These are phyloP conservation scores for Trametes versicolor DNA, from an alignment of 1,284 basidiomycete species.

Conservation along the genomic window DNA sequence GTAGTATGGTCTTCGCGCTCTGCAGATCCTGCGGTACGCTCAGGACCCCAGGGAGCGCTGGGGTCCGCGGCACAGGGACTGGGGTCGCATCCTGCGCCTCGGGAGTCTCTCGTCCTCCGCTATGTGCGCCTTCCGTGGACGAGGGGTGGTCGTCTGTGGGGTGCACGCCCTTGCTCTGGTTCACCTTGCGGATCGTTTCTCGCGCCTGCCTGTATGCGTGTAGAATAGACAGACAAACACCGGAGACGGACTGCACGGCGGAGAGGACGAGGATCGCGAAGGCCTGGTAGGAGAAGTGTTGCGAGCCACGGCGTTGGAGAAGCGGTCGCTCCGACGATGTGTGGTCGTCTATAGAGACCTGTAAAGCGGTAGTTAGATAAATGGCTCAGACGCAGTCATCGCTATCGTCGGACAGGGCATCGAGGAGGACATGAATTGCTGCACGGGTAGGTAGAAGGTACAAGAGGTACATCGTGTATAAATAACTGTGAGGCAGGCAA, in stretches of 20 bases:
- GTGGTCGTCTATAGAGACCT: constrained; percentile 2
- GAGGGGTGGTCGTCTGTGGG: constrained; percentile 20
- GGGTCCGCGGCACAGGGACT: neutral
- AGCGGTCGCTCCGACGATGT: constrained; percentile 24
- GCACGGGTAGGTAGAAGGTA: neutral
- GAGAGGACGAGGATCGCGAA: constrained; percentile 76
- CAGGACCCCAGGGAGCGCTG: constrained; percentile 27
- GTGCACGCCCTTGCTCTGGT: constrained; percentile 49
- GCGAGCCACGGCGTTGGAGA: constrained; percentile 36
- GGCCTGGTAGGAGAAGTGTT: constrained; percentile 62
- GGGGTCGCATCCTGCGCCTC: constrained; percentile 15
- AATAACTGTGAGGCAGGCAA: constrained; percentile 14
- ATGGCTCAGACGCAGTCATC: neutral
- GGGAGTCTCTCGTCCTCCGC: constrained; percentile 5
- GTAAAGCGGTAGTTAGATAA: neutral
- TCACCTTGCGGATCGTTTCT: constrained; percentile 71
- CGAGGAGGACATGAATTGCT: constrained; percentile 12
- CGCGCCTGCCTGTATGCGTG: constrained; percentile 73
- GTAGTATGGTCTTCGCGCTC: neutral
- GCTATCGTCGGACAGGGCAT: constrained; percentile 11
- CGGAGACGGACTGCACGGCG: constrained; percentile 75
- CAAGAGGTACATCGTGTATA: constrained; percentile 19
- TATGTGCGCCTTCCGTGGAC: neutral
- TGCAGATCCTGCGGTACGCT: constrained; percentile 9
- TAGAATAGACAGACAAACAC: constrained; percentile 70